Evolutionary conservation across 352 stramenopile genomes (phyloP).

Genomic region (Phytophthora pluvialis): DNA sequence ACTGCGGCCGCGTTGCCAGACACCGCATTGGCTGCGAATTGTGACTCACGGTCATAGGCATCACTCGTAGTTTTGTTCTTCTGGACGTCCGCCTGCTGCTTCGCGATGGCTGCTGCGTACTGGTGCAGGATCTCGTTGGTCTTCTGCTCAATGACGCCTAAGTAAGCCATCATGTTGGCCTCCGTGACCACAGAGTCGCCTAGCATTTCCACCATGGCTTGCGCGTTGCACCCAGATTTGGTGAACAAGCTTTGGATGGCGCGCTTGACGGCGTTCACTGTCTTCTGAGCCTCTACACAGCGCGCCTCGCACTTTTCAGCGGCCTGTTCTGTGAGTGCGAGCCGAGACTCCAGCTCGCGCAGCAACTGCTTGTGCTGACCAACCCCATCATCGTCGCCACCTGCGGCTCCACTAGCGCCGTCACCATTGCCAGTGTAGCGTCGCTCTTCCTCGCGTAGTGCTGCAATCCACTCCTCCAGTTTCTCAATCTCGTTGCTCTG

Average conservation of each 20-base stretch:
- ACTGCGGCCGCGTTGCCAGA: constrained; percentile 15
- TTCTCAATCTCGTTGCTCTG: constrained; percentile 95
- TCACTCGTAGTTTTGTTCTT: constrained; percentile 42
- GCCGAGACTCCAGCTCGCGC: constrained; percentile 85
- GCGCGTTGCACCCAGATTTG: constrained; percentile 83
- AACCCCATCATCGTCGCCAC: constrained; percentile 73
- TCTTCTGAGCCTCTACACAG: constrained; percentile 89
- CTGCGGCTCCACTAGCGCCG: constrained; percentile 25
- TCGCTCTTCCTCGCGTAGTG: constrained; percentile 81
- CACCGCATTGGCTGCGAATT: constrained; percentile 39
- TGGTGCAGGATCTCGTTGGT: constrained; percentile 93
- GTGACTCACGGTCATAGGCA: constrained; percentile 49
- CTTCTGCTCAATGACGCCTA: constrained; percentile 95
- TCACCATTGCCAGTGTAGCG: constrained; percentile 88
- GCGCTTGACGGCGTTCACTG: constrained; percentile 91
- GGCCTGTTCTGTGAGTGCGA: constrained; percentile 78
- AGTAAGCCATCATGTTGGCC: constrained; percentile 95
- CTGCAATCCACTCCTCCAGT: constrained; percentile 83
- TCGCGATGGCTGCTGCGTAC: constrained; percentile 63
- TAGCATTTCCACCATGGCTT: constrained; percentile 87
- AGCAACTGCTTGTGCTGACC: constrained; percentile 92
- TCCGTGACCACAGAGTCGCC: constrained; percentile 91
- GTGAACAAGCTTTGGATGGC: constrained; percentile 78
- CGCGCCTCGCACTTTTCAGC: constrained; percentile 92
- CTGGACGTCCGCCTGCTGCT: constrained; percentile 49